Conservation (phyloP, 306 rosid genomes). For the Phaseolus lunatus region DNA sequence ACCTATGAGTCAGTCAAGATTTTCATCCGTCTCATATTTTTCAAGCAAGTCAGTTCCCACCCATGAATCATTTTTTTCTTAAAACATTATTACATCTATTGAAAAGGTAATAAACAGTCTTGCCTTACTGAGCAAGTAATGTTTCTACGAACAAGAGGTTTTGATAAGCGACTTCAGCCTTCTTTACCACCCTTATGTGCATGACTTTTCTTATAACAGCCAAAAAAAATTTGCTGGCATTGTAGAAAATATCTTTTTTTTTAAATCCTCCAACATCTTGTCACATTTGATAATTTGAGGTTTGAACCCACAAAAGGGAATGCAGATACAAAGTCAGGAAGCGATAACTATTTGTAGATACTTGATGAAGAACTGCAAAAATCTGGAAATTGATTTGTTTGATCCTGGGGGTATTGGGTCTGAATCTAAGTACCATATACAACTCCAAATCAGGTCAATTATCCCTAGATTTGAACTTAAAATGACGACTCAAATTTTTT, state of each 20-base stretch:
- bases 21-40: not conserved
- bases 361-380: not conserved
- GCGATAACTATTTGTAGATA: not conserved
- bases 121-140: not conserved
- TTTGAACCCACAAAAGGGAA: not conserved
- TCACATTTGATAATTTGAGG: not conserved
- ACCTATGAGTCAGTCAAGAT: too few relatives aligned
- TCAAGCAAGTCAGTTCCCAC: not conserved
- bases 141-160: not conserved
- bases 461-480: conserved; percentile 25
- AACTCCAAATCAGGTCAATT: conserved; percentile 1
- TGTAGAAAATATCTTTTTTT: not conserved
- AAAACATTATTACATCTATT: not conserved
- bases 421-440: conserved; percentile 15
- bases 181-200: not conserved
- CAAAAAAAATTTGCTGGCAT: not conserved
- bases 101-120: not conserved
- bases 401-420: not conserved
- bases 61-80: not conserved
- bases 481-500: not conserved
- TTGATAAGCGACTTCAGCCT: not conserved
- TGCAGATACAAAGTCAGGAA: not conserved
- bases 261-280: not conserved
- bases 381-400: conserved; percentile 25
- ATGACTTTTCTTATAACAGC: conserved; percentile 2